A percentile compares a stretch with the other conserved stretches of the same genome.
phyloP scores from a whole-genome alignment of 441 rosid species.

The Gossypium armourianum region DNA sequence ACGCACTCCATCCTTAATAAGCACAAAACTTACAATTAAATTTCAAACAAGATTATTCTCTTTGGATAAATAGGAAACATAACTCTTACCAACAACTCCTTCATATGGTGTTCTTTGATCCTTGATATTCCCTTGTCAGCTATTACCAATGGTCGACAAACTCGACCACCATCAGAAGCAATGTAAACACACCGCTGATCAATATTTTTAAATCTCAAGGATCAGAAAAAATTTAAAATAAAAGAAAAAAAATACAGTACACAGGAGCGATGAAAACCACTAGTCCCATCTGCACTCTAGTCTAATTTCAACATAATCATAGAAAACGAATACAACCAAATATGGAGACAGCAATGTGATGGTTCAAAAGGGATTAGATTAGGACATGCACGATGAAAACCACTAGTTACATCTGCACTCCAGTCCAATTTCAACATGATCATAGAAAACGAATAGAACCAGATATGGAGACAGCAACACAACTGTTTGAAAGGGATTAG shows the following conservation, averaged over 20 bases:
- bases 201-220: slow-evolving; percentile 15
- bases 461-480: neutral
- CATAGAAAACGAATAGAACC: neutral
- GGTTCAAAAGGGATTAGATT: neutral
- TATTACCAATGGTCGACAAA: slow-evolving; percentile 96
- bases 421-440: neutral
- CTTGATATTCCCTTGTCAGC: slow-evolving; percentile 89
- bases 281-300: neutral
- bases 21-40: slow-evolving; percentile 21
- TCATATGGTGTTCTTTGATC: slow-evolving; percentile 82
- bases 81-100: slow-evolving; percentile 61
- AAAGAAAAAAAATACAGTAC: neutral
- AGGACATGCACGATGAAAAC: neutral
- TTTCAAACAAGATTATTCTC: slow-evolving; percentile 12
- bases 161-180: slow-evolving; percentile 99
- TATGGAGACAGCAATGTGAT: neutral
- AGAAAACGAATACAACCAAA: neutral
- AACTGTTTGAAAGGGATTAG: neutral
- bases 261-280: neutral
- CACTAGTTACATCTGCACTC: neutral
- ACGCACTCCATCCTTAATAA: slow-evolving; percentile 67
- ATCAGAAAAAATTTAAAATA: slow-evolving; percentile 21
- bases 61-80: slow-evolving; percentile 17
- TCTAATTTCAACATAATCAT: neutral
- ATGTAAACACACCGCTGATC: slow-evolving; percentile 69